Evolutionary conservation across 345 rosid genomes (phyloP), one percentile per base, ranked within the genome.

Genomic region (Hibiscus syriacus): DNA sequence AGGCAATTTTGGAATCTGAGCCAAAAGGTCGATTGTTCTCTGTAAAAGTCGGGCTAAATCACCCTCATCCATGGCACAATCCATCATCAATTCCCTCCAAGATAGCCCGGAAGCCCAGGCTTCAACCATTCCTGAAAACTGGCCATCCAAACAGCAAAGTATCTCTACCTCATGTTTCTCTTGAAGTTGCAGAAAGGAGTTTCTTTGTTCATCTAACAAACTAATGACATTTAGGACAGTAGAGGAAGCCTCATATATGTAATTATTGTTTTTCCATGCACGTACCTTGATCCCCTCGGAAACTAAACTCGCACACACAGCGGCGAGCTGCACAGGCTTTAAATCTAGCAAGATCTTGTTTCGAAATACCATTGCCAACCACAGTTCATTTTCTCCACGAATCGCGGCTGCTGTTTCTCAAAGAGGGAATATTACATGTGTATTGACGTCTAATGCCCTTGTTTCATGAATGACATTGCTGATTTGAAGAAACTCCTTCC

Each of bases 21-120:
- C 96, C 68, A 94, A 76, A 53, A 90, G 71, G 72, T 90, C 99
- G 27, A 87, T 89, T 19, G 96, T 86, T 53, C 97, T 81, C 64
- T 97, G 75, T 63, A 90, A 45, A 39, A 90, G 84, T 20, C 97
- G 92, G 69, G 96, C 96, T 14, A 94, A 82, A 85, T 94, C 96
- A 8, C 99, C 99, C 68, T 94, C 96, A 58, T 93, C 98, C 94
- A 93, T 85, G 2, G 96, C 97, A 53, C 94, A 87, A 64, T 93
- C 98, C 96, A 90, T 87, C 91, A 83, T 90, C 73, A 55, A 79
- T 72, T 94, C 99, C 79, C 81, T 85, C 99, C 99, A 90, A 13
- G 88, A 89, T 74, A 94, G 75, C 41, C 97, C 99, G 5, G 96
- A 86, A 14, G 96, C 97, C 99, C 99, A 94, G 25, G 99, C 97